Percentiles rank a stretch among this genome's conserved stretches.
Evolutionary conservation across 352 stramenopile genomes (phyloP).

Genomic region (Thraustochytrium sp.): DNA sequence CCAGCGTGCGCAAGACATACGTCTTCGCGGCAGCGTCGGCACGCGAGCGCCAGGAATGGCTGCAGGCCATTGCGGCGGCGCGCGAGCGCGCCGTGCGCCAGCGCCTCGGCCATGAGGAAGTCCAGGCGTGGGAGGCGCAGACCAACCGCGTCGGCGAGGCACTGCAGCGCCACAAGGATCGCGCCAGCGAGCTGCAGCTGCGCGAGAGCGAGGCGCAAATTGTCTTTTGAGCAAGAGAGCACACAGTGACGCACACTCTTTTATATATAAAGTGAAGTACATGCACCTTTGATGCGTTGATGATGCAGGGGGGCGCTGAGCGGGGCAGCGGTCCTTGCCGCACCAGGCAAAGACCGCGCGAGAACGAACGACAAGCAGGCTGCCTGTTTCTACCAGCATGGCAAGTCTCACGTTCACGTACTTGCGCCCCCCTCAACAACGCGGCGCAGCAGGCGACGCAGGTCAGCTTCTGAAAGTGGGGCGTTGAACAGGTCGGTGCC

Average conservation of each 20-base stretch:
- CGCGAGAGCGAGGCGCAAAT: not conserved
- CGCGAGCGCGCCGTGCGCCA: conserved; percentile 12
- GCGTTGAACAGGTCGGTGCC: not conserved
- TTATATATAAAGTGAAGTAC: too few species aligned
- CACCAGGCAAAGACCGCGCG: too few species aligned
- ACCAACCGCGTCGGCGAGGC: not conserved
- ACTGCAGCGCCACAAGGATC: not conserved
- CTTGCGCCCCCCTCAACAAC: too few species aligned
- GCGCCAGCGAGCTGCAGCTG: not conserved
- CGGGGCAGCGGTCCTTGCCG: too few species aligned
- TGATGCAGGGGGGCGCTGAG: too few species aligned
- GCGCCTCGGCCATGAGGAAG: not conserved
- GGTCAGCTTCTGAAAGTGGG: not conserved
- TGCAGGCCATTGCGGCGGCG: not conserved
- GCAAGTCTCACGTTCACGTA: too few species aligned
- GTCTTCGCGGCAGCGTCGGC: not conserved
- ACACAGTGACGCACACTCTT: too few species aligned
- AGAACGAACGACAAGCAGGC: too few species aligned
- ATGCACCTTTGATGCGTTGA: too few species aligned
- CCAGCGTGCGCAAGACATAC: not conserved
- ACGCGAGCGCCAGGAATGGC: not conserved
- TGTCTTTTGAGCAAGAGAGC: not conserved
- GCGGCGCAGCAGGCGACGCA: not conserved
- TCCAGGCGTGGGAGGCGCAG: not conserved
- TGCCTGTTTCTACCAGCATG: too few species aligned